Evolutionary conservation across 495 filamentous ascomycete species (phyloP).

Genomic region (Lasiosphaeria hispida): DNA sequence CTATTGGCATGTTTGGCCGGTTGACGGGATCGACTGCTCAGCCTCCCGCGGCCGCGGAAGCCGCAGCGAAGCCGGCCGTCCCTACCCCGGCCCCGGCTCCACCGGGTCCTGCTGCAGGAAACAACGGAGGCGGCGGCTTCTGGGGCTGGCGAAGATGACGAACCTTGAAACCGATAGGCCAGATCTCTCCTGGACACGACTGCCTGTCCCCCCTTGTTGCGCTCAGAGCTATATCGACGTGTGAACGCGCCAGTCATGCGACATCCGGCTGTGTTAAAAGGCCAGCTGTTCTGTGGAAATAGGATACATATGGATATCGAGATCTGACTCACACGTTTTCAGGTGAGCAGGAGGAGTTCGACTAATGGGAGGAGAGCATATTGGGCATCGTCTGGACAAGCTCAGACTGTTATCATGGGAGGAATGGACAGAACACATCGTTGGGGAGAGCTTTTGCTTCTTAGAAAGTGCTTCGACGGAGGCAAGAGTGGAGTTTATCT

Average conservation of each 20-base stretch:
- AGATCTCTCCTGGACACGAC: too few relatives aligned
- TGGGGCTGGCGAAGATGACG: conserved; percentile 49
- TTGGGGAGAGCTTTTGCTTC: conserved; percentile 24
- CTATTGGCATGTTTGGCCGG: conserved; percentile 45
- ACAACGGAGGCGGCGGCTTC: conserved; percentile 38
- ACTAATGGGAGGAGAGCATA: neutral
- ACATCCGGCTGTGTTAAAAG: neutral
- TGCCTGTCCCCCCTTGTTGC: conserved; percentile 1
- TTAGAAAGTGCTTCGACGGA: conserved; percentile 30
- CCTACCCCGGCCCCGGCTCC: conserved; percentile 12
- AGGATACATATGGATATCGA: conserved; percentile 15
- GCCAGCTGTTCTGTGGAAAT: neutral
- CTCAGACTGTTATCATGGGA: conserved; percentile 2
- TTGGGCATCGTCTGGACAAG: conserved; percentile 5
- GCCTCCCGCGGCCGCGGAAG: conserved; percentile 19
- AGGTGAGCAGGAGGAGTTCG: neutral
- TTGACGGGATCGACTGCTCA: conserved; percentile 33
- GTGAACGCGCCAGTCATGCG: neutral
- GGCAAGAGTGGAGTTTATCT: conserved; percentile 19
- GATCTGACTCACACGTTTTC: conserved; percentile 7
- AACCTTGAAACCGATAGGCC: too few relatives aligned
- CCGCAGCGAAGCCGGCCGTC: conserved; percentile 13
- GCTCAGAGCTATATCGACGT: neutral
- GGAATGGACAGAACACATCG: conserved; percentile 3
- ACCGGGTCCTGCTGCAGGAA: conserved; percentile 10